Conservation (phyloP, 2,329 filamentous ascomycete genomes). For the Colletotrichum chrysophilum region DNA sequence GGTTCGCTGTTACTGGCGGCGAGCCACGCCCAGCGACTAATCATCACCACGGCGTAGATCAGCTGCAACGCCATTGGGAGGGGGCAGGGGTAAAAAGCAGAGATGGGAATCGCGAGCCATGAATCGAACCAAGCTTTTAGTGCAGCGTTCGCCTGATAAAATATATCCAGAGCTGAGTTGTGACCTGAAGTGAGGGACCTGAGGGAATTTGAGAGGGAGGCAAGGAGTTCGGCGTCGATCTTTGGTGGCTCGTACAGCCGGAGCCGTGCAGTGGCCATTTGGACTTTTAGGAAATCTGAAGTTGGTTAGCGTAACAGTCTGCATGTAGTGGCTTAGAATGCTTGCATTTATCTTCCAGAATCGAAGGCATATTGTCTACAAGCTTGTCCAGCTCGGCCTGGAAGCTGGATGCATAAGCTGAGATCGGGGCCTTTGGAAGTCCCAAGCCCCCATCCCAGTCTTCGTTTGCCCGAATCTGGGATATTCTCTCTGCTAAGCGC, state of each 20-base stretch:
- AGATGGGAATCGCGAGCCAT: slow-evolving; percentile 49
- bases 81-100: slow-evolving; percentile 49
- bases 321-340: not conserved
- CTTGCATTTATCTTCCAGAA: slow-evolving; percentile 41
- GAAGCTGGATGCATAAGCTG: slow-evolving; percentile 52
- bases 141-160: slow-evolving; percentile 54
- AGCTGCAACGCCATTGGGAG: slow-evolving; percentile 50
- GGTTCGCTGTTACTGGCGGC: slow-evolving; percentile 27
- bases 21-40: slow-evolving; percentile 56
- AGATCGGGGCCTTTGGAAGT: slow-evolving; percentile 43
- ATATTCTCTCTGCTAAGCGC: slow-evolving; percentile 55
- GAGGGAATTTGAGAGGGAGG: slow-evolving; percentile 48
- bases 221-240: slow-evolving; percentile 44
- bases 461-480: slow-evolving; percentile 40
- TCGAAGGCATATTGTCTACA: slow-evolving; percentile 35
- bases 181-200: slow-evolving; percentile 39
- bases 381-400: slow-evolving; percentile 50
- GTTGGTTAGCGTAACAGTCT: not conserved
- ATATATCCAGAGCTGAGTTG: slow-evolving; percentile 50
- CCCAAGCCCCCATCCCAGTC: slow-evolving; percentile 38
- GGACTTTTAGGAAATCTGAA: slow-evolving; percentile 31
- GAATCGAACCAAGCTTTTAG: slow-evolving; percentile 54
- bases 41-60: slow-evolving; percentile 55
- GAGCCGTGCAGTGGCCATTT: slow-evolving; percentile 45
- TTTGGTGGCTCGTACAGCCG: slow-evolving; percentile 54